These are phyloP conservation scores for Tympanopsis confertula DNA, from an alignment of 2,329 filamentous ascomycete species.

Conservation along the genomic window DNA sequence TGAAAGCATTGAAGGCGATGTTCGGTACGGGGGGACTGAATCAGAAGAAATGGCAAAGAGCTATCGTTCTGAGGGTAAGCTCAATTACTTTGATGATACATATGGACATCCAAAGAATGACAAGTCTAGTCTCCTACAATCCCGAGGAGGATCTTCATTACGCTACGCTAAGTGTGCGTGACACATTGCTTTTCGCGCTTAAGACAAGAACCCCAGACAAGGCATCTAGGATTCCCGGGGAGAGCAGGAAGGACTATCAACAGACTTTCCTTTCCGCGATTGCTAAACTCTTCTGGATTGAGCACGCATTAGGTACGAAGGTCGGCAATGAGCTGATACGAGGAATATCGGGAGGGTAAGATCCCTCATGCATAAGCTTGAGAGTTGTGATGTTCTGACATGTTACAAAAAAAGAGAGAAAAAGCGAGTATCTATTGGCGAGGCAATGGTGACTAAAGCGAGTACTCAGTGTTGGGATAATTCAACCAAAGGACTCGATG, in stretches of 20 bases:
- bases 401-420: no score
- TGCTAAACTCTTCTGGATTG: conserved; percentile 42
- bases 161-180: conserved; percentile 37
- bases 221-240: conserved; percentile 35
- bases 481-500: conserved; percentile 38
- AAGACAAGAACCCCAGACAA: conserved; percentile 40
- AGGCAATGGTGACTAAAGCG: conserved; percentile 41
- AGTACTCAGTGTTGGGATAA: conserved; percentile 49
- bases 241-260: conserved; percentile 33
- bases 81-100: no score
- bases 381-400: no score
- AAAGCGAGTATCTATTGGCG: conserved; percentile 49
- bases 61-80: conserved; percentile 21
- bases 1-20: conserved; percentile 19
- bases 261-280: conserved; percentile 36
- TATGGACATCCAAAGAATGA: conserved; percentile 14
- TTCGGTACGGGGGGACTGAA: conserved; percentile 40
- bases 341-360: conserved; percentile 33
- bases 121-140: conserved; percentile 39
- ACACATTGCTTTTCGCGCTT: conserved; percentile 39
- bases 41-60: conserved; percentile 16
- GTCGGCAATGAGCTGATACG: conserved; percentile 41
- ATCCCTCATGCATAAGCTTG: no score
- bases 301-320: conserved; percentile 37
- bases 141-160: conserved; percentile 46